Base-by-base conservation (phyloP, 441 rosid genomes). In the Raphanus hybrid region DNA sequence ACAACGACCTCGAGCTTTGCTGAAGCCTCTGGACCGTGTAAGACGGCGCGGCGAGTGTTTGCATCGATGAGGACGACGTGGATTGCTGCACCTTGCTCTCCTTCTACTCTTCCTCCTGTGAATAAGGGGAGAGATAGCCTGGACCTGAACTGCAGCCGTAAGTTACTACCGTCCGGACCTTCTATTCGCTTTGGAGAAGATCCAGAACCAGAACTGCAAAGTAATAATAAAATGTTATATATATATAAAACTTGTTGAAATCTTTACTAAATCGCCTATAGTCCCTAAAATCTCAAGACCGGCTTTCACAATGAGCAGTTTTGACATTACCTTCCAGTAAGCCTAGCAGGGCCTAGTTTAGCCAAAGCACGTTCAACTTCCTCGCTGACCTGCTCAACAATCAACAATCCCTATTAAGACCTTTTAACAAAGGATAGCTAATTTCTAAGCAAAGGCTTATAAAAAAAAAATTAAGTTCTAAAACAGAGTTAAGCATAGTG, bases 291-390 rank as follows among this genome's bases (percentile, higher is more conserved):
- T 23, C 26, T 23, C 26, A 23, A 23, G 26, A 2, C 26, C 26
- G 23, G 23, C 2, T 2, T 0, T 23, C 26, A 23, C 26, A 41
- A 4, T 52, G 69, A 10, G 32, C 23, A 60, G 14, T 60, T 69
- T 14, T 9, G 26, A 57, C 1, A 12, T 55, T 75, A 92, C 99
- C 94, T 87, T 85, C 96, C 96, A 84, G 70, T 85, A 72, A 92
- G 86, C 84, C 95, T 89, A 70, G 98, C 85, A 76, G 97, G 96
- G 29, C 94, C 98, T 81, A 94, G 34, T 85, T 91, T 96, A 23
- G 98, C 93, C 75, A 96, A 88, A 79, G 98, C 99, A 71, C 98
- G 97, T 82, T 96, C 99, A 43, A 96, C 98, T 83, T 96, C 99
- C 84, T 96, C 99, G 10, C 99, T 96, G 32, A 96, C 99, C 99